Conservation (phyloP, 2,329 filamentous ascomycete genomes). For the Stylonectria norvegica region DNA sequence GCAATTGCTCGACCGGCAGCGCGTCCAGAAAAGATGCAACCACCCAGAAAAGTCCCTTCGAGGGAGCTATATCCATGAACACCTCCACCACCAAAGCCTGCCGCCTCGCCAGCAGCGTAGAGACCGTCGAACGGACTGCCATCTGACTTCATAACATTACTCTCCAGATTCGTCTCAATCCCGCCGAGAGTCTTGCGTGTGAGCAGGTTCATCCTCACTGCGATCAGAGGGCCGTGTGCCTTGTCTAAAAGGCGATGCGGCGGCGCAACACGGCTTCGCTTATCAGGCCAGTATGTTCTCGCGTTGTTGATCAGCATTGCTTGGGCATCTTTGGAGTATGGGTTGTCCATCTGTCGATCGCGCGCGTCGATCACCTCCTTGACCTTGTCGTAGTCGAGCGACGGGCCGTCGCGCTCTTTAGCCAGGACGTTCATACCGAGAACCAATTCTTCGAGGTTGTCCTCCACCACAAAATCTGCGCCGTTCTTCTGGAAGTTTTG, state of each 20-base stretch:
- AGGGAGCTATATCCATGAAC: constrained; percentile 61
- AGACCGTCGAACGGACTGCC: constrained; percentile 48
- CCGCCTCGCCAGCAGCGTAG: constrained; percentile 58
- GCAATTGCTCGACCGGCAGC: constrained; percentile 54
- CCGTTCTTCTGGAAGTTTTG: constrained; percentile 58
- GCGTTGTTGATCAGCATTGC: constrained; percentile 59
- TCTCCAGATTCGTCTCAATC: constrained; percentile 56
- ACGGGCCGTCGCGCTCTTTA: constrained; percentile 42
- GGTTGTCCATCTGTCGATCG: constrained; percentile 54
- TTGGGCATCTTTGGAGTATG: constrained; percentile 58
- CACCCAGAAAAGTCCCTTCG: constrained; percentile 60
- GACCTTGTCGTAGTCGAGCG: constrained; percentile 44
- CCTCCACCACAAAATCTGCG: constrained; percentile 56
- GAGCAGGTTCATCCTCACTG: constrained; percentile 57
- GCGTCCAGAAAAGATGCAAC: constrained; percentile 60
- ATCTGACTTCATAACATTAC: constrained; percentile 53
- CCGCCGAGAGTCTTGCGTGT: constrained; percentile 60
- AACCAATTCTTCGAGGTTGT: constrained; percentile 54
- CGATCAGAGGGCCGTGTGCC: constrained; percentile 56
- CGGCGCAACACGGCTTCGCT: constrained; percentile 46
- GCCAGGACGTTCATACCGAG: constrained; percentile 57
- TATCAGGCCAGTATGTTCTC: constrained; percentile 54
- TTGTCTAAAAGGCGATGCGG: constrained; percentile 54
- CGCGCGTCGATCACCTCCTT: constrained; percentile 48
- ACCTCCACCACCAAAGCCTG: constrained; percentile 60